Evolutionary conservation across 1,284 basidiomycete genomes (phyloP).

Genomic region (Tilletia horrida): DNA sequence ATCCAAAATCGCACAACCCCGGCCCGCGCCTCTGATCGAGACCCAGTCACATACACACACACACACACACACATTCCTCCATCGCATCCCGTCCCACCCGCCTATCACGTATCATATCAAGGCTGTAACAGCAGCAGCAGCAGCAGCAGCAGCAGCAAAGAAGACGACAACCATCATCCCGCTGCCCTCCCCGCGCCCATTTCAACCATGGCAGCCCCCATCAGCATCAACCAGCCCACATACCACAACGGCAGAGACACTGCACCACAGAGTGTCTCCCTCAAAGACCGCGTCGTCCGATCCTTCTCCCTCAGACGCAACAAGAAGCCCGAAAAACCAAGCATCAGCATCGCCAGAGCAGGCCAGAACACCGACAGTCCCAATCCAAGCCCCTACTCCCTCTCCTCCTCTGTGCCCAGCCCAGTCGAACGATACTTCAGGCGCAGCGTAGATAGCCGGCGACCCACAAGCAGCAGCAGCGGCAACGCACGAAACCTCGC

Average conservation of each 20-base stretch:
- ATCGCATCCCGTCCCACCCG: too few species aligned
- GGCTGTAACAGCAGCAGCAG: too few species aligned
- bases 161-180: background rate
- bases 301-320: conserved; percentile 5
- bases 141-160: too few species aligned
- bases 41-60: too few species aligned
- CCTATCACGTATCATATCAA: too few species aligned
- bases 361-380: background rate
- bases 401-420: background rate
- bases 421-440: background rate
- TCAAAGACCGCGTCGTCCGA: conserved; percentile 16
- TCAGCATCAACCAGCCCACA: conserved; percentile 3
- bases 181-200: background rate
- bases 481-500: background rate
- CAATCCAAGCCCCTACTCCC: background rate
- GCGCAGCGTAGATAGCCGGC: background rate
- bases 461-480: background rate
- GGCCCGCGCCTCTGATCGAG: too few species aligned
- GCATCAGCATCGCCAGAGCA: too few species aligned
- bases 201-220: conserved; percentile 9
- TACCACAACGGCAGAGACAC: background rate
- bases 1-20: too few species aligned
- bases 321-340: too few species aligned
- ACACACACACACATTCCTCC: too few species aligned
- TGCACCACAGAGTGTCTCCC: background rate